These are phyloP conservation scores for Fusarium napiforme DNA, from an alignment of 2,329 filamentous ascomycete genomes.

Conservation along the genomic window DNA sequence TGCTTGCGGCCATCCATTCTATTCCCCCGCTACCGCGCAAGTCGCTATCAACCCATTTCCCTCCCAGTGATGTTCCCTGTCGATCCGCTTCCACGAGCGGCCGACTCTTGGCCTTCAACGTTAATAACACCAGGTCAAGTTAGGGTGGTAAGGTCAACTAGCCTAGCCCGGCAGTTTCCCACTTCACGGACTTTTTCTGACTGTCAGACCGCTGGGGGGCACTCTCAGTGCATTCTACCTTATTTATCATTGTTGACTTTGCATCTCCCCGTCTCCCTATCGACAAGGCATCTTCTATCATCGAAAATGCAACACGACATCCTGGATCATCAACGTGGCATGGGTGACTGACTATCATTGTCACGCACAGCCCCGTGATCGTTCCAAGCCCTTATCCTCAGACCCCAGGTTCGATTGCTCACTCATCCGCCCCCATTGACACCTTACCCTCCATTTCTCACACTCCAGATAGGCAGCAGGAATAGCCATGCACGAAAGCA, in stretches of 20 bases:
- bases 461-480: constrained; percentile 19
- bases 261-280: constrained; percentile 16
- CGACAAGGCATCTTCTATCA: constrained; percentile 5
- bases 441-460: constrained; percentile 17
- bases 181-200: constrained; percentile 9
- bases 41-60: constrained; percentile 8
- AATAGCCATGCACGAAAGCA: constrained; percentile 30
- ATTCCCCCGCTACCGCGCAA: constrained; percentile 35
- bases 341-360: constrained; percentile 23
- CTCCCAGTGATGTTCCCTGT: constrained; percentile 7
- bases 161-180: constrained; percentile 18
- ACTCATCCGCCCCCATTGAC: constrained; percentile 24
- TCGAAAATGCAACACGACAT: constrained; percentile 27
- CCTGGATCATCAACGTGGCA: constrained; percentile 13
- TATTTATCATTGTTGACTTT: constrained; percentile 11
- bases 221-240: neutral
- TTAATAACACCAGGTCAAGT: neutral
- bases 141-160: constrained; percentile 1
- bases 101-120: constrained; percentile 26
- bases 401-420: constrained; percentile 23
- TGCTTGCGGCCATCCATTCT: constrained; percentile 30
- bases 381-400: constrained; percentile 8
- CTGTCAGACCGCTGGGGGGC: constrained; percentile 3
- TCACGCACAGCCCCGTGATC: constrained; percentile 34
- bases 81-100: constrained; percentile 10